Evolutionary conservation across 208 protist species (phyloP), one percentile per base, ranked within the genome.

Genomic region (Herpetomonas samuelpessoai): DNA sequence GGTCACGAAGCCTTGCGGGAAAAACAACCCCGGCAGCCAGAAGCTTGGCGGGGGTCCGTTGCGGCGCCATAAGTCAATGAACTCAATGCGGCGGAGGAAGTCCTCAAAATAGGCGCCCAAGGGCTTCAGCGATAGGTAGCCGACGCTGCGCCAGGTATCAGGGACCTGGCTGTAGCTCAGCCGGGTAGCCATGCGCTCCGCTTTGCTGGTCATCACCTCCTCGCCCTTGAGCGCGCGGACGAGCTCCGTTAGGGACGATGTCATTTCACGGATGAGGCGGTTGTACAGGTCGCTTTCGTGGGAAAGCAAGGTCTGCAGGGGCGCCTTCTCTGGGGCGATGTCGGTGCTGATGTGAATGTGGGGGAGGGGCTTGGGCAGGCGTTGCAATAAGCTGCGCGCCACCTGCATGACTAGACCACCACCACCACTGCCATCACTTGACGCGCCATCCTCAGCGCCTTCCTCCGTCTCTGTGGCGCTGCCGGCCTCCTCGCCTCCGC

Each of bases 11-110:
- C 90, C 92, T 56, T 97, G 98, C 10, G 98, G 97, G 70, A 99
- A 99, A 83, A 98, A 99, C 63, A 99, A 96, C 3, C 97, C 97
- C 1, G 96, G 94, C 25, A 99, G 85, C 96, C 95, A 98, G 79
- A 95, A 98, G 50, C 78, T 86, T 22, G 68, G 60, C 26, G 95
- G 97, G 12, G 82, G 71, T 0, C 95, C 97, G 21, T 88, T 50
- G 52, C 88, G 72, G 57, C 91, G 74, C 97, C 97, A 99, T 21
- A 65, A 61, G 2, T 79, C 50, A 29, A 98, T 78, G 58, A 99
- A 99, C 22, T 80, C 70, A 19, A 98, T 71, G 45, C 97, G 82
- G 38, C 65, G 53, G 63, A 93, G 55, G 44, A 97, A 79, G 76
- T 99, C 97, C 39, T 91, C 79, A 57, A 97, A 93, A 86, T 95